Evolutionary conservation across 1,284 basidiomycete genomes (phyloP), one percentile per base, ranked within the genome.

Genomic region (Malassezia dermatis): DNA sequence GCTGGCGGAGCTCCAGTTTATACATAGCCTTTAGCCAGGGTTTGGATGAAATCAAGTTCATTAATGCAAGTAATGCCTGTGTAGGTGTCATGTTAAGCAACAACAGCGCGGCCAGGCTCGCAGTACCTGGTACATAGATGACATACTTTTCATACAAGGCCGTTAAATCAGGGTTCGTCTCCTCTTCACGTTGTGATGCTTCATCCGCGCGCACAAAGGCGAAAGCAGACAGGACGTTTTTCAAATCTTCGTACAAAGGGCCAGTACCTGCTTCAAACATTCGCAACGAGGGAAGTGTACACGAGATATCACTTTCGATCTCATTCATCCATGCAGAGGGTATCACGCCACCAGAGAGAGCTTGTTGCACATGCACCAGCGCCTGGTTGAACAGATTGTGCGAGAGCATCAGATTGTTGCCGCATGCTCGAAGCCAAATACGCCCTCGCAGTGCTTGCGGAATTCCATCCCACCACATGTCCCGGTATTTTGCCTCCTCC

Each of bases 381-480:
- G 55, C 55, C 10, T 40, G 43, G 10, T 21, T 34, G 24, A 52
- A 63, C 32, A 73, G 34, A 26, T 65, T 67, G 21, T 69, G 52
- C 0, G 70, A 86, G 56, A 98, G 76, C 23, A 89, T 86, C 46
- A 95, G 78, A 15, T 83, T 80, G 71, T 98, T 98, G 8, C 93
- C 93, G 19, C 89, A 84, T 4, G 86, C 88, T 53, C 82, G 79
- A 64, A 85, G 82, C 93, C 93, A 98, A 75, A 95, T 82, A 4
- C 81, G 78, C 0, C 88, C 86, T 39, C 93, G 81, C 51, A 93
- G 77, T 71, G 87, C 86, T 0, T 84, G 82, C 0, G 93, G 93
- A 49, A 91, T 85, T 7, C 93, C 93, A 42, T 82, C 81, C 84
- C 90, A 93, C 93, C 93, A 98, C 15, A 95, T 67, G 65, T 80